Conservation (phyloP, 2,329 filamentous ascomycete species). For the Fusarium sp. region DNA sequence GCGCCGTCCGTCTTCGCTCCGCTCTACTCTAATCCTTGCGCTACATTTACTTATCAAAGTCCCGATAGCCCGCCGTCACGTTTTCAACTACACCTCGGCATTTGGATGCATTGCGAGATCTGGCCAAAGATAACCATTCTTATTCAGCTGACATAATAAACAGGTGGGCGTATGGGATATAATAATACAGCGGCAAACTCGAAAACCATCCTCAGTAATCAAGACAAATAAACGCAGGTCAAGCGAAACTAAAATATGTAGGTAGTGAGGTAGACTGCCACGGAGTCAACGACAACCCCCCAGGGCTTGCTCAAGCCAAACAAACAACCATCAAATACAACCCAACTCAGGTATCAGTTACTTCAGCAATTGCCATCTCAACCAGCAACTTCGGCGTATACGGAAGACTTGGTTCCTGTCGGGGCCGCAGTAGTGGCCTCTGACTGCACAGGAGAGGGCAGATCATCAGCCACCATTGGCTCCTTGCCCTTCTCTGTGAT, state of each 20-base stretch:
- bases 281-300: conserved; percentile 5
- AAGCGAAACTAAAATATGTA: neutral
- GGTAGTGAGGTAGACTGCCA: neutral
- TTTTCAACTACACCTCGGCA: neutral
- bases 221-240: neutral
- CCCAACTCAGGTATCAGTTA: neutral
- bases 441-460: conserved; percentile 15
- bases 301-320: conserved; percentile 9
- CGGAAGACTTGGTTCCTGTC: conserved; percentile 26
- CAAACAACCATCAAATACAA: neutral
- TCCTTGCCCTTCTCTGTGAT: conserved; percentile 46
- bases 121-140: conserved; percentile 6
- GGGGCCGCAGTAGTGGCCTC: conserved; percentile 15
- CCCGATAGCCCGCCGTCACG: neutral
- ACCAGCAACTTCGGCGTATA: conserved; percentile 32
- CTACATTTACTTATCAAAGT: neutral
- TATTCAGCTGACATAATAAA: conserved; percentile 23
- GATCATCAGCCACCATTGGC: conserved; percentile 18
- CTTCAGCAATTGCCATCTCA: conserved; percentile 5
- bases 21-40: conserved; percentile 15
- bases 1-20: neutral
- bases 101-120: neutral
- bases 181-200: conserved; percentile 18
- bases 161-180: conserved; percentile 26
- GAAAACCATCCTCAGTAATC: conserved; percentile 10